Percentiles rank a stretch among this genome's conserved stretches.
phyloP scores from a whole-genome alignment of 305 asterid genomes.

The Solanum hybrid region DNA sequence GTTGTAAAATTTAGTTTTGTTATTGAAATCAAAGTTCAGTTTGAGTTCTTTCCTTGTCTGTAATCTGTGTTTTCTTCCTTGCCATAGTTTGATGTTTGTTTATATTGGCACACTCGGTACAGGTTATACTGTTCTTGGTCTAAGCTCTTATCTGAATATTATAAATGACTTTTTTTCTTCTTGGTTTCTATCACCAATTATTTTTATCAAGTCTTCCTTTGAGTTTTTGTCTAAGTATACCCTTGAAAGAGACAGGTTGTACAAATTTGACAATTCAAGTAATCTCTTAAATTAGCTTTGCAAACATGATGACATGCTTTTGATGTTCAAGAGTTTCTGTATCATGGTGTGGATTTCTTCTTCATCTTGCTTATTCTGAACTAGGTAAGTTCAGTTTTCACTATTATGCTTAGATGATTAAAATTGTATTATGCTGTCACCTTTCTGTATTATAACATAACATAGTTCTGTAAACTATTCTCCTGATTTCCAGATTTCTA shows the following conservation, averaged over 20 bases:
- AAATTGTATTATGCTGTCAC: background rate
- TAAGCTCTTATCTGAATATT: background rate
- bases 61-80: background rate
- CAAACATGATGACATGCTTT: background rate
- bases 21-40: background rate
- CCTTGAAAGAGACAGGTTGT: background rate
- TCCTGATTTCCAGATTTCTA: background rate
- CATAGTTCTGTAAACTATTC: background rate
- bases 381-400: constrained; percentile 2
- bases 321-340: constrained; percentile 10
- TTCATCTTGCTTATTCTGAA: constrained; percentile 14
- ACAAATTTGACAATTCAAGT: background rate
- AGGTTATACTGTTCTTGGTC: background rate
- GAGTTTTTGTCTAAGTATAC: background rate
- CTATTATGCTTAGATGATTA: background rate
- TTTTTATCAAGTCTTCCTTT: background rate
- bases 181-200: background rate
- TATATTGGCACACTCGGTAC: background rate
- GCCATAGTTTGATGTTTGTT: background rate
- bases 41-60: background rate
- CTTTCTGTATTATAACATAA: background rate
- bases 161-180: background rate
- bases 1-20: background rate
- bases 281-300: background rate
- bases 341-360: constrained; percentile 2